These are phyloP conservation scores for Geotrichum australiense DNA, from an alignment of 1,139 yeast species.

Conservation along the genomic window DNA sequence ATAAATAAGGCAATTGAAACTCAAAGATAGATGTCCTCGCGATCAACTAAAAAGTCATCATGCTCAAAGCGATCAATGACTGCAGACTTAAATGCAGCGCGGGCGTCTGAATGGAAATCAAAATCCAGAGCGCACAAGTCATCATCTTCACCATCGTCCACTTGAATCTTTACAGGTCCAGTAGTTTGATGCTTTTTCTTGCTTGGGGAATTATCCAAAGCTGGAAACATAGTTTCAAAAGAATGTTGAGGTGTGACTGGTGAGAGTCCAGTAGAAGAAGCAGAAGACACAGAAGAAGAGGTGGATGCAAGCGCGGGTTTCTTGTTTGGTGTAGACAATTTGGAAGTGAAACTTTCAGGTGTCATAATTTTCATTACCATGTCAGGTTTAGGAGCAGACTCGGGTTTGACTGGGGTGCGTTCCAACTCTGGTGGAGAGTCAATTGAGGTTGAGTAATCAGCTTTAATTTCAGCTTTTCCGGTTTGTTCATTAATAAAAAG, in stretches of 20 bases:
- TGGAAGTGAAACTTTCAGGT: not conserved
- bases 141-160: not conserved
- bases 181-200: not conserved
- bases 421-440: too few species aligned
- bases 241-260: conserved; percentile 1
- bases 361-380: not conserved
- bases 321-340: not conserved
- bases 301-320: not conserved
- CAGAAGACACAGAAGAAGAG: not conserved
- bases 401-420: not conserved
- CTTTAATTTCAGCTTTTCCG: conserved; percentile 8
- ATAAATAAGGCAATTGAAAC: too few species aligned
- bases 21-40: too few species aligned
- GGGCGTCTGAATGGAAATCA: not conserved
- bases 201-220: not conserved
- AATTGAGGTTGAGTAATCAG: not conserved
- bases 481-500: conserved; percentile 4
- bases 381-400: not conserved
- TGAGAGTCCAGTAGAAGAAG: not conserved
- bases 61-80: conserved; percentile 2
- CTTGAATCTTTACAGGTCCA: not conserved
- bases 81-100: conserved; percentile 5
- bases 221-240: conserved; percentile 2
- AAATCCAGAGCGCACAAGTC: not conserved
- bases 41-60: conserved; percentile 2